Percentiles rank a stretch among this genome's conserved stretches.
These are phyloP conservation scores for Sutorius australiensis DNA, from an alignment of 768 basidiomycete species.

Conservation along the genomic window DNA sequence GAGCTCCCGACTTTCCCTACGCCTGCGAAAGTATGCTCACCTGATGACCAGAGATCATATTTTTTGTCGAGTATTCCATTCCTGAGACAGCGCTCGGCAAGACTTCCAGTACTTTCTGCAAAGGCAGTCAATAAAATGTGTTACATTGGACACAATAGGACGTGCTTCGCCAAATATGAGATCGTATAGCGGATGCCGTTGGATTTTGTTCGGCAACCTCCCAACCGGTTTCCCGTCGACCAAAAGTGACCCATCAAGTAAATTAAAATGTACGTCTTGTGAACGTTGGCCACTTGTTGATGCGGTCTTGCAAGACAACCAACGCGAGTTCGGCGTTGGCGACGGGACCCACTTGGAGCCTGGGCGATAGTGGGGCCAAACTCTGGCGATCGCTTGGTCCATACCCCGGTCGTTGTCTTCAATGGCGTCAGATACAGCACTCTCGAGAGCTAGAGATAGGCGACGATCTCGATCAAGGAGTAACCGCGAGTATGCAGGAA, in stretches of 20 bases:
- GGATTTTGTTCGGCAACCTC: conserved; percentile 19
- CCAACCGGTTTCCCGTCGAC: conserved; percentile 26
- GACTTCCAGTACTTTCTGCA: conserved; percentile 19
- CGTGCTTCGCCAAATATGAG: conserved; percentile 22
- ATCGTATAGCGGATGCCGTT: conserved; percentile 9
- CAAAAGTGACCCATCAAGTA: conserved; percentile 26
- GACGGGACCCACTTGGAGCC: conserved; percentile 17
- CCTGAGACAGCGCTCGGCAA: conserved; percentile 23
- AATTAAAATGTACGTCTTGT: conserved; percentile 21
- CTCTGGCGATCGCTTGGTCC: no score
- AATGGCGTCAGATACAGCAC: no score
- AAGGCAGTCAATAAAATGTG: neutral
- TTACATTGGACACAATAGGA: neutral
- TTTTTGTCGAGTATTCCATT: conserved; percentile 26
- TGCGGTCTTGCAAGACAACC: conserved; percentile 23
- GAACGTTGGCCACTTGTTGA: conserved; percentile 3
- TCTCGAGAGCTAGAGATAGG: no score
- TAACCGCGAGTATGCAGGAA: neutral
- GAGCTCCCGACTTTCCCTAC: neutral
- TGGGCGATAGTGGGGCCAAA: no score
- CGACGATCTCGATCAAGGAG: no score
- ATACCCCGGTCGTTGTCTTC: no score
- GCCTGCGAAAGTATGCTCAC: conserved; percentile 3
- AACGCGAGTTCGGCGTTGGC: conserved; percentile 12
- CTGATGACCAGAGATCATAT: conserved; percentile 14